These are phyloP conservation scores for Fonsecaea nubica DNA, from an alignment of 2,329 filamentous ascomycete species.

Conservation along the genomic window DNA sequence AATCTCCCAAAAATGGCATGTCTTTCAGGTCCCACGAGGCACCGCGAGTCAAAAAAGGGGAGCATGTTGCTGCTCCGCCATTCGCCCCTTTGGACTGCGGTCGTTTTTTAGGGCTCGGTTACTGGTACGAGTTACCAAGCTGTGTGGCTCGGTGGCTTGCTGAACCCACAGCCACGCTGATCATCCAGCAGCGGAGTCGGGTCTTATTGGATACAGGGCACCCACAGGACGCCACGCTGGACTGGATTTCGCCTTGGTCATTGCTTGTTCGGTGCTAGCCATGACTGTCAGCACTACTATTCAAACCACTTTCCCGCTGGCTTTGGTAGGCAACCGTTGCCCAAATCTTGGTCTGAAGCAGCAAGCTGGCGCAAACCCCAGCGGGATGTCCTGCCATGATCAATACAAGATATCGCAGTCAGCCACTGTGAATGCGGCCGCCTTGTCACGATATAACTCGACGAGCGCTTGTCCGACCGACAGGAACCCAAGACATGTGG, in stretches of 20 bases:
- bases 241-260: not conserved
- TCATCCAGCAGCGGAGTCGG: not conserved
- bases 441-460: constrained; percentile 2
- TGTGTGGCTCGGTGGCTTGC: constrained; percentile 9
- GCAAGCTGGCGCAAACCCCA: not conserved
- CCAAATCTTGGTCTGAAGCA: not conserved
- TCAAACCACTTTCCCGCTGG: not conserved
- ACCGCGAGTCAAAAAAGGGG: too few species aligned
- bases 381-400: too few species aligned
- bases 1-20: constrained; percentile 10
- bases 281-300: constrained; percentile 3
- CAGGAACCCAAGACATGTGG: not conserved
- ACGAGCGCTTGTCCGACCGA: not conserved
- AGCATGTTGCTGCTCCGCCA: constrained; percentile 5
- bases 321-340: not conserved
- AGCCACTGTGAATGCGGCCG: not conserved
- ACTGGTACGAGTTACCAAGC: not conserved
- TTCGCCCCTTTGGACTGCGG: constrained; percentile 11
- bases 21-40: too few species aligned
- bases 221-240: constrained; percentile 12
- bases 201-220: constrained; percentile 2
- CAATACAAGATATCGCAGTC: not conserved
- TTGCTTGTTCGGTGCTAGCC: not conserved
- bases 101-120: not conserved
- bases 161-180: constrained; percentile 13